These are phyloP conservation scores for Geotrichum restrictum DNA, from an alignment of 1,139 yeast genomes.

Conservation along the genomic window DNA sequence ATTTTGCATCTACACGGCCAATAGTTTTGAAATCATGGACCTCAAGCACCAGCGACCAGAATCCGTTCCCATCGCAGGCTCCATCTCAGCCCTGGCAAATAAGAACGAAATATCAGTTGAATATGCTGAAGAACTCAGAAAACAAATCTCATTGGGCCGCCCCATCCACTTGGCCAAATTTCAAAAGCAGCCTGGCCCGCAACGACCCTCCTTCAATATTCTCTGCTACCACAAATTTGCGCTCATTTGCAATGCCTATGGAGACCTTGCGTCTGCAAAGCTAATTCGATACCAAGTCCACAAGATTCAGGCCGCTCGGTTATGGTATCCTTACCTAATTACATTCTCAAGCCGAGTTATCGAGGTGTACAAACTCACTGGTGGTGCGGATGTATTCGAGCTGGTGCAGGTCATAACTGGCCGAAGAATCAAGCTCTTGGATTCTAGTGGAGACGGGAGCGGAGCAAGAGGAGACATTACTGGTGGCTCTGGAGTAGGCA, in stretches of 20 bases:
- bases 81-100: neutral
- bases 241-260: conserved; percentile 14
- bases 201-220: conserved; percentile 1
- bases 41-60: conserved; percentile 7
- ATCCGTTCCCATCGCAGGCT: conserved; percentile 4
- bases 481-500: neutral
- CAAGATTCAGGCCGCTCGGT: conserved; percentile 16
- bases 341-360: conserved; percentile 17
- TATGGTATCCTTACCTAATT: conserved; percentile 19
- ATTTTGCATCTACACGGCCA: conserved; percentile 18
- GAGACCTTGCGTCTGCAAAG: conserved; percentile 13
- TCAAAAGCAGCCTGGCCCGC: neutral
- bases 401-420: conserved; percentile 22
- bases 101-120: conserved; percentile 5
- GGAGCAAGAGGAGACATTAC: neutral
- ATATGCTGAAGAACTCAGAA: conserved; percentile 3
- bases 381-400: conserved; percentile 10
- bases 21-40: conserved; percentile 16
- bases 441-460: neutral
- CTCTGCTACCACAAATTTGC: conserved; percentile 20
- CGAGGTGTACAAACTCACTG: conserved; percentile 17
- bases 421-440: conserved; percentile 17
- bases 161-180: conserved; percentile 14
- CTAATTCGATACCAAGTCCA: conserved; percentile 11
- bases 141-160: neutral